phyloP scores from a whole-genome alignment of 192 early-diverging fungal species.

The Phlyctochytrium arcticum region DNA sequence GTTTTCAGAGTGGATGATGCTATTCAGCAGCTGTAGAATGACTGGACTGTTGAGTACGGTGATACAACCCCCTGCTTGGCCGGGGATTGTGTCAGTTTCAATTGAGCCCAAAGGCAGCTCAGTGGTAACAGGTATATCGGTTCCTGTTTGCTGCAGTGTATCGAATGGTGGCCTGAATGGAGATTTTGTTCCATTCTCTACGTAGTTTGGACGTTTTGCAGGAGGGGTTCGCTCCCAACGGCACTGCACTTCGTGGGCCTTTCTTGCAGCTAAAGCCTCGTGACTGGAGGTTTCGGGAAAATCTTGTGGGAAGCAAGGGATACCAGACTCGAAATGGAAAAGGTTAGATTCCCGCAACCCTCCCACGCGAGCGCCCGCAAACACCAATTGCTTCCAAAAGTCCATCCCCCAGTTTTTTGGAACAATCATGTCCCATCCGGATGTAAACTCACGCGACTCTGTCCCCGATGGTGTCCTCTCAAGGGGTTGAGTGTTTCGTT shows the following conservation, averaged over 20 bases:
- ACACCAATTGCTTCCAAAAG: constrained; percentile 85
- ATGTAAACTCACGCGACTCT: constrained; percentile 42
- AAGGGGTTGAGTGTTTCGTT: constrained; percentile 47
- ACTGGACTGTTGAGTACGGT: constrained; percentile 15
- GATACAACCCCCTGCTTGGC: neutral
- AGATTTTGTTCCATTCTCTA: constrained; percentile 55
- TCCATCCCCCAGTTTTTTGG: constrained; percentile 73
- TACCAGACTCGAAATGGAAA: constrained; percentile 71
- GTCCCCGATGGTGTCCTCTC: constrained; percentile 30
- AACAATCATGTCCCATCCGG: constrained; percentile 80
- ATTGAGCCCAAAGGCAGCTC: neutral
- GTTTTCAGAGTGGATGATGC: neutral
- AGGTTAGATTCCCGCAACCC: constrained; percentile 65
- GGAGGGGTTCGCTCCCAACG: constrained; percentile 67
- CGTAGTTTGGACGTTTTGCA: constrained; percentile 79
- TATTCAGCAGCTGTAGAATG: neutral
- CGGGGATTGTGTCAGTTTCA: neutral
- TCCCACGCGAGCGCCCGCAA: constrained; percentile 79
- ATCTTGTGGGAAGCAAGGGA: constrained; percentile 80
- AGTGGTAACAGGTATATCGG: neutral
- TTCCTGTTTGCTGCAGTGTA: neutral
- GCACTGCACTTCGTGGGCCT: constrained; percentile 36
- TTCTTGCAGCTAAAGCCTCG: constrained; percentile 39
- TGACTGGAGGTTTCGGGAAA: constrained; percentile 73
- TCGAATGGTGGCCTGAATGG: constrained; percentile 73